phyloP scores from a whole-genome alignment of 1,284 basidiomycete genomes.

The Pseudozyma pruni region DNA sequence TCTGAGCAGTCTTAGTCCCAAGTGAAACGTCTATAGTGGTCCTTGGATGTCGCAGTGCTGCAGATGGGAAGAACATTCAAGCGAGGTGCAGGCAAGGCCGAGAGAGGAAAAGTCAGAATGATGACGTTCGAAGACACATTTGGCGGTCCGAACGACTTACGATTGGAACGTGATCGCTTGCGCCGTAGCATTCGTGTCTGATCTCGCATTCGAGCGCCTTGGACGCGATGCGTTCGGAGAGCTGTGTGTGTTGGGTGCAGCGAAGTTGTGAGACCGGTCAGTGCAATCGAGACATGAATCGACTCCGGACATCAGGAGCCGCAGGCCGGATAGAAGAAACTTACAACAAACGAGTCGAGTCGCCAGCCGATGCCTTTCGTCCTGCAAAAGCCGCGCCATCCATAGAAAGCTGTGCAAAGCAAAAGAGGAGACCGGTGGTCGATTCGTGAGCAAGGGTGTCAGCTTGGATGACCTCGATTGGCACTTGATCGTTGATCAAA shows the following conservation, averaged over 20 bases:
- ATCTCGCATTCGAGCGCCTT: conserved; percentile 81
- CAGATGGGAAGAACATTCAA: too few relatives aligned
- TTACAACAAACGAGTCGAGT: conserved; percentile 78
- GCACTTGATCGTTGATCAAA: too few relatives aligned
- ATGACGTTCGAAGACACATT: background rate
- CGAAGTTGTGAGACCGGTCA: too few relatives aligned
- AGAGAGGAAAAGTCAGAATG: too few relatives aligned
- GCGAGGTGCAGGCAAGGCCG: too few relatives aligned
- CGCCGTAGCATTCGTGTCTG: conserved; percentile 82
- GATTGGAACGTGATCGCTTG: conserved; percentile 80
- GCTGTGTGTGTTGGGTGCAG: too few relatives aligned
- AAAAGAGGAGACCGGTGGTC: too few relatives aligned
- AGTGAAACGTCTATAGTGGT: conserved; percentile 27
- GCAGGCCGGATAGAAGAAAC: too few relatives aligned
- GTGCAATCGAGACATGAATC: too few relatives aligned
- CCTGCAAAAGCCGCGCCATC: conserved; percentile 83
- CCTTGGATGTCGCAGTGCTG: conserved; percentile 48
- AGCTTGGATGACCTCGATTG: too few relatives aligned
- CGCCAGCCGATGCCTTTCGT: conserved; percentile 86
- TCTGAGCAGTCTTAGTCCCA: too few relatives aligned
- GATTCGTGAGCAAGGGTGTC: background rate
- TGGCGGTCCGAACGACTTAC: conserved; percentile 5
- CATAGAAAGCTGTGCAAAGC: conserved; percentile 85
- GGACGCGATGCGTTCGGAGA: conserved; percentile 73
- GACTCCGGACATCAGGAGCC: too few relatives aligned